Evolutionary conservation across 1,284 basidiomycete genomes (phyloP).

Genomic region (Binderoboletus segoi): DNA sequence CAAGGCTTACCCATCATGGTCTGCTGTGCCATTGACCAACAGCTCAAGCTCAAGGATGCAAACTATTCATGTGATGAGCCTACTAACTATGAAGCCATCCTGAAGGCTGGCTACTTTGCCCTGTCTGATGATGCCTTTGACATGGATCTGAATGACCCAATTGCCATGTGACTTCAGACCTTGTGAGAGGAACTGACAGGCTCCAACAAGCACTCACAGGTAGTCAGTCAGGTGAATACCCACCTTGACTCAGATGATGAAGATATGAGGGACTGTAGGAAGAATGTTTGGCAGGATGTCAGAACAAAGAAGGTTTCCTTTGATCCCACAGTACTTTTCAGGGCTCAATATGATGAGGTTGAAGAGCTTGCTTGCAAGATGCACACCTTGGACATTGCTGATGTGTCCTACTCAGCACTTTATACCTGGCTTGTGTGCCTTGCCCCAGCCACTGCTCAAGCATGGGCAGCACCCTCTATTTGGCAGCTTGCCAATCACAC

Average conservation of each 20-base stretch:
- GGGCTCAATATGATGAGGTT: background rate
- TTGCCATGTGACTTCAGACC: background rate
- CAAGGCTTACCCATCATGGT: background rate
- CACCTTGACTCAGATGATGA: too few species aligned
- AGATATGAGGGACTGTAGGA: too few species aligned
- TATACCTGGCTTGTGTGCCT: background rate
- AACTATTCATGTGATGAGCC: background rate
- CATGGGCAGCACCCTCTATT: background rate
- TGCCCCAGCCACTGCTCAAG: background rate
- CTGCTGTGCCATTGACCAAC: background rate
- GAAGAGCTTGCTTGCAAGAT: background rate
- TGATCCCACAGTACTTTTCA: background rate
- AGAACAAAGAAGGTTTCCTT: background rate
- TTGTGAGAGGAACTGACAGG: background rate
- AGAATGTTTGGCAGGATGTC: background rate
- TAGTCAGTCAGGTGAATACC: too few species aligned
- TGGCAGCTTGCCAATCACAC: background rate
- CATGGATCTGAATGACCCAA: background rate
- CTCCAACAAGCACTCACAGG: too few species aligned
- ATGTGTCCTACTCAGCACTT: background rate
- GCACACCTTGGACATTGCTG: background rate
- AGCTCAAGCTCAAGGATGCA: background rate
- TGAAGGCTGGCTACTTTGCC: background rate
- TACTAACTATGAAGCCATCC: background rate
- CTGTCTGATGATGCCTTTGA: background rate